Evolutionary conservation across 306 rosid species (phyloP).

Genomic region (Dalbergia cultrata): DNA sequence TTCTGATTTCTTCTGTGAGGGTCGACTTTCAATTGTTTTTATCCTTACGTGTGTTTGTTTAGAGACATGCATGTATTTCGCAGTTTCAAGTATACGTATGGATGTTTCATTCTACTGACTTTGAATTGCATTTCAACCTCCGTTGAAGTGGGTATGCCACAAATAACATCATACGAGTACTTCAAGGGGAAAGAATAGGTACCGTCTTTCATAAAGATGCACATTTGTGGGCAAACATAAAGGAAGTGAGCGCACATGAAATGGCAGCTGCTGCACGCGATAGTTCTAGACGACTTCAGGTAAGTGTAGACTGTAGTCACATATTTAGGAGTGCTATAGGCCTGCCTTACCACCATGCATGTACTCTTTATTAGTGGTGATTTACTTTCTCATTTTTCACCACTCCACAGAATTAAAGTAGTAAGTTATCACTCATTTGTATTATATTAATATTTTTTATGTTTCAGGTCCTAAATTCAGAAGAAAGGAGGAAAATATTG

Average conservation of each 20-base stretch:
- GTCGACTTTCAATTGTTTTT: not conserved
- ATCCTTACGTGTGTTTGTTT: not conserved
- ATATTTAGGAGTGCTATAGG: not conserved
- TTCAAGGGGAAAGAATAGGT: constrained; percentile 85
- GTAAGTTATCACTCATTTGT: constrained; percentile 3
- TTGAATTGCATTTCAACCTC: constrained; percentile 34
- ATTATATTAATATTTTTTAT: constrained; percentile 30
- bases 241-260: constrained; percentile 75
- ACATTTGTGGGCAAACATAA: constrained; percentile 70
- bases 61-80: not conserved
- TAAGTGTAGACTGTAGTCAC: constrained; percentile 30
- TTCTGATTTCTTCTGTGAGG: constrained; percentile 5
- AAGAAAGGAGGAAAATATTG: constrained; percentile 80
- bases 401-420: constrained; percentile 1
- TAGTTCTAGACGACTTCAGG: constrained; percentile 82
- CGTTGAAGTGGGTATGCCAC: constrained; percentile 75
- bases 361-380: not conserved
- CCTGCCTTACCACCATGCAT: not conserved
- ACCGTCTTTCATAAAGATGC: constrained; percentile 96
- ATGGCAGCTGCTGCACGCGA: constrained; percentile 91
- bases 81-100: constrained; percentile 20
- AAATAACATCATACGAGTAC: constrained; percentile 82
- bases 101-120: constrained; percentile 43
- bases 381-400: not conserved
- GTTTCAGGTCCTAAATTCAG: constrained; percentile 63